phyloP scores from a whole-genome alignment of 1,284 basidiomycete genomes.

The Ganoderma lucidum region DNA sequence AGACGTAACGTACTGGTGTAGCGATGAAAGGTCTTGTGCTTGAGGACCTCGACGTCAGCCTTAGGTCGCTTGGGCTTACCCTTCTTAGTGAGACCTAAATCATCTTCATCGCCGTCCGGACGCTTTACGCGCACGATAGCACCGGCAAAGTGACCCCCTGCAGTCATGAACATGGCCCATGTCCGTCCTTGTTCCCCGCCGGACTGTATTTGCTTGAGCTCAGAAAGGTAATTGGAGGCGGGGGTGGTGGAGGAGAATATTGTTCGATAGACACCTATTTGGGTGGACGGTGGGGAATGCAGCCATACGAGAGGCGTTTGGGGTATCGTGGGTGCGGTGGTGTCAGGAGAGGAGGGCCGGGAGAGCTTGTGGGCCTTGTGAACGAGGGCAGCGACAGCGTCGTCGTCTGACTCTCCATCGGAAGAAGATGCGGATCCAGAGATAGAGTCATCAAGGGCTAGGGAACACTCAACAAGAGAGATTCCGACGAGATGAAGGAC shows the following conservation, averaged over 20 bases:
- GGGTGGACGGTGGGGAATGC: constrained; percentile 82
- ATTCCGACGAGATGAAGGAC: no score
- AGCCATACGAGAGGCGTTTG: constrained; percentile 91
- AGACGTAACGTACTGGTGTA: constrained; percentile 83
- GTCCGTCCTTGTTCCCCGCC: constrained; percentile 70
- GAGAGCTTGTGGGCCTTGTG: constrained; percentile 61
- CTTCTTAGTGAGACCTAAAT: constrained; percentile 54
- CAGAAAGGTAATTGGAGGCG: constrained; percentile 55
- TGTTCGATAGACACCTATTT: constrained; percentile 89
- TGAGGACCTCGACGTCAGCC: constrained; percentile 80
- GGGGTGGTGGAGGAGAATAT: constrained; percentile 64
- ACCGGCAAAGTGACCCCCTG: constrained; percentile 97
- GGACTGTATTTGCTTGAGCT: constrained; percentile 74
- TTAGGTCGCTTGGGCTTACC: constrained; percentile 68
- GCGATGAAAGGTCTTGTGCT: constrained; percentile 97
- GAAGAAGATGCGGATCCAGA: constrained; percentile 87
- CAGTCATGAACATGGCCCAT: constrained; percentile 96
- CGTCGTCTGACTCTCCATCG: constrained; percentile 59
- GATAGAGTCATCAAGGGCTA: constrained; percentile 87
- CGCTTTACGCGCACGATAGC: constrained; percentile 81
- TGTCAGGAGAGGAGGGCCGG: constrained; percentile 57
- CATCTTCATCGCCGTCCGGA: constrained; percentile 54
- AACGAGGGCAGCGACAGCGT: constrained; percentile 74
- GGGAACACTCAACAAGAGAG: background rate
- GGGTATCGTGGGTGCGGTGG: constrained; percentile 52